Evolutionary conservation across 192 early-diverging fungal genomes (phyloP).

Genomic region (Coemansia sp.): DNA sequence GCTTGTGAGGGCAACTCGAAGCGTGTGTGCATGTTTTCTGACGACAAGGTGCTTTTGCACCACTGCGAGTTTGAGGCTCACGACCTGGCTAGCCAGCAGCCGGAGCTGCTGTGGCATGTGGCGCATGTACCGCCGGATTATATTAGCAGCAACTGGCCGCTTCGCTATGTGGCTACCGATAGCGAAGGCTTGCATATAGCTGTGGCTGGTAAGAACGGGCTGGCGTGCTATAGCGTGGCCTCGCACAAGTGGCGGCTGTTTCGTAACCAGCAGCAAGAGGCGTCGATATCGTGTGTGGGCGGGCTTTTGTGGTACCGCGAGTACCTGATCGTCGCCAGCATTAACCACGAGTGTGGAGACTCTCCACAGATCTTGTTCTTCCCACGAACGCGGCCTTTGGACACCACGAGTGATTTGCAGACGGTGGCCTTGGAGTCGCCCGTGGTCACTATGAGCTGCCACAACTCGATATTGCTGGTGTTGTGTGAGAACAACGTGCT

Average conservation of each 20-base stretch:
- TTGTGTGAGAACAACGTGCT: constrained; percentile 22
- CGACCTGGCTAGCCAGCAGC: constrained; percentile 11
- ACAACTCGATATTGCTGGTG: constrained; percentile 34
- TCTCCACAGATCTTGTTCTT: constrained; percentile 36
- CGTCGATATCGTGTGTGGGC: constrained; percentile 22
- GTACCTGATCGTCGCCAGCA: constrained; percentile 37
- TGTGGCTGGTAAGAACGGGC: constrained; percentile 81
- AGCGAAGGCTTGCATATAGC: constrained; percentile 75
- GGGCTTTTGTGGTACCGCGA: constrained; percentile 52
- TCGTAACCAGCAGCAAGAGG: constrained; percentile 75
- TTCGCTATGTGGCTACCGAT: constrained; percentile 67
- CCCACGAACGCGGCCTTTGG: constrained; percentile 30
- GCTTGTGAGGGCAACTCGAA: constrained; percentile 35
- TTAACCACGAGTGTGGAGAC: constrained; percentile 22
- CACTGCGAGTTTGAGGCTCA: constrained; percentile 22
- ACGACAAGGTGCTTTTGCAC: constrained; percentile 48
- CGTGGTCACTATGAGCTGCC: constrained; percentile 31
- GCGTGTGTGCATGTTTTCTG: constrained; percentile 48
- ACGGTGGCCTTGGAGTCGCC: constrained; percentile 28
- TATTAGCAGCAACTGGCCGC: constrained; percentile 33
- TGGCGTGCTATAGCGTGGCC: constrained; percentile 75
- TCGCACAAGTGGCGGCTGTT: constrained; percentile 88
- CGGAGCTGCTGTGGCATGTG: constrained; percentile 41
- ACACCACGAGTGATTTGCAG: constrained; percentile 23
- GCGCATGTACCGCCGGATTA: constrained; percentile 42